Evolutionary conservation across 164 flowering plant species (phyloP).

Genomic region (Sextonia rubra): DNA sequence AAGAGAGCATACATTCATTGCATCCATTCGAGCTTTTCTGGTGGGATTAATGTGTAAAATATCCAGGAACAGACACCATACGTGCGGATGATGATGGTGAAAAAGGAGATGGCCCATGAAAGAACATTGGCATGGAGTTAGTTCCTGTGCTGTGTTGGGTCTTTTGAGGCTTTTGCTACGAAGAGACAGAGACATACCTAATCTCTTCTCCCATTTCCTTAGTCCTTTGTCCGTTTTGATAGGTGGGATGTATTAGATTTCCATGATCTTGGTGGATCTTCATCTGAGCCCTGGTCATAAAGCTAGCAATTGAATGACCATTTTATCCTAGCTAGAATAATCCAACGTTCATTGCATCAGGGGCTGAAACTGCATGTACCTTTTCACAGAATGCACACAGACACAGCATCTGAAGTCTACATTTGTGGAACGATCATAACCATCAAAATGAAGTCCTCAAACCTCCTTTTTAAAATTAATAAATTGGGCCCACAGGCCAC

Average conservation of each 20-base stretch:
- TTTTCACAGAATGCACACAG: neutral
- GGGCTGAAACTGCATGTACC: neutral
- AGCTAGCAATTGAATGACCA: neutral
- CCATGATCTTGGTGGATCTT: neutral
- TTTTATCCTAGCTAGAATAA: neutral
- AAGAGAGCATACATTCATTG: neutral
- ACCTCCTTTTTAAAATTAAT: too few relatives aligned
- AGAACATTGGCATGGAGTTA: neutral
- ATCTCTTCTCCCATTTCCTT: neutral
- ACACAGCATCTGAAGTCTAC: too few relatives aligned
- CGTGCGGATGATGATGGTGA: neutral
- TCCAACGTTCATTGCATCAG: neutral
- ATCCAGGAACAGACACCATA: neutral
- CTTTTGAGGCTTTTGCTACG: neutral
- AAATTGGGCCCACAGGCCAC: neutral
- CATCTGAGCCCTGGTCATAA: neutral
- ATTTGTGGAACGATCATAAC: too few relatives aligned
- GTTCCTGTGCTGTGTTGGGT: neutral
- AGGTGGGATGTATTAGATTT: conserved; percentile 7
- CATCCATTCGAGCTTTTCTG: neutral
- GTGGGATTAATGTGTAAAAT: neutral
- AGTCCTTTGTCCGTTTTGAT: neutral
- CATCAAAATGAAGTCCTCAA: neutral
- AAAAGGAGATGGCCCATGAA: neutral
- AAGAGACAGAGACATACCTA: neutral